Percentiles rank a stretch among this genome's conserved stretches.
Conservation (phyloP, 768 basidiomycete species). For the Macrolepiota albuminosa region DNA sequence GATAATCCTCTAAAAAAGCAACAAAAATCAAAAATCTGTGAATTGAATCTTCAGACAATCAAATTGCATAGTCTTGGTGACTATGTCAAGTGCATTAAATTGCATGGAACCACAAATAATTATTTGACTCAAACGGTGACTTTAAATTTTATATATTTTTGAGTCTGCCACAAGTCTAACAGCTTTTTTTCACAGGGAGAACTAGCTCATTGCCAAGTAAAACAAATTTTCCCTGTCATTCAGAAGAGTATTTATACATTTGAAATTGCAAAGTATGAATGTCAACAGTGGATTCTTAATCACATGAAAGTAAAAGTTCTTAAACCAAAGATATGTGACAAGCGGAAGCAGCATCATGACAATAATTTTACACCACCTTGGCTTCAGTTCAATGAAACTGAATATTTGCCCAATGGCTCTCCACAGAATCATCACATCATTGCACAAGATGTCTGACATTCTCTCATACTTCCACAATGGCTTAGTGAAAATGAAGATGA, state of each 20-base stretch:
- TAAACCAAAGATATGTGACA: not conserved
- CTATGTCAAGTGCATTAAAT: too few relatives aligned
- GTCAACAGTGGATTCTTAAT: constrained; percentile 4
- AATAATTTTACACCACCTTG: not conserved
- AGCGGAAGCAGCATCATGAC: not conserved
- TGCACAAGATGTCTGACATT: not conserved
- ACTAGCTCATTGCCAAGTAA: constrained; percentile 27
- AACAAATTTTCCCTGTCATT: constrained; percentile 14
- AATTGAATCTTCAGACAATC: too few relatives aligned
- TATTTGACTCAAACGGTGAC: too few relatives aligned
- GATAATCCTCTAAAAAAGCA: too few relatives aligned
- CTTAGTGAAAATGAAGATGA: not conserved
- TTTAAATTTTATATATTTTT: not conserved
- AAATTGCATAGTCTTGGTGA: too few relatives aligned
- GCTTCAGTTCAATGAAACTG: not conserved
- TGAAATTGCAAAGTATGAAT: constrained; percentile 20
- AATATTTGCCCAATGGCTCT: too few relatives aligned
- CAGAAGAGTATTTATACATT: constrained; percentile 17
- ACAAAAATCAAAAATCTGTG: too few relatives aligned
- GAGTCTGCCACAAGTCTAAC: not conserved
- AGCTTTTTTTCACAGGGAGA: constrained; percentile 26
- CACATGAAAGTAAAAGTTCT: not conserved
- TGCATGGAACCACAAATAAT: too few relatives aligned
- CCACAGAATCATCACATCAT: too few relatives aligned
- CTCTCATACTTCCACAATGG: not conserved